phyloP scores from a whole-genome alignment of 805 yeast species.

The Cyberlindnera japonica region DNA sequence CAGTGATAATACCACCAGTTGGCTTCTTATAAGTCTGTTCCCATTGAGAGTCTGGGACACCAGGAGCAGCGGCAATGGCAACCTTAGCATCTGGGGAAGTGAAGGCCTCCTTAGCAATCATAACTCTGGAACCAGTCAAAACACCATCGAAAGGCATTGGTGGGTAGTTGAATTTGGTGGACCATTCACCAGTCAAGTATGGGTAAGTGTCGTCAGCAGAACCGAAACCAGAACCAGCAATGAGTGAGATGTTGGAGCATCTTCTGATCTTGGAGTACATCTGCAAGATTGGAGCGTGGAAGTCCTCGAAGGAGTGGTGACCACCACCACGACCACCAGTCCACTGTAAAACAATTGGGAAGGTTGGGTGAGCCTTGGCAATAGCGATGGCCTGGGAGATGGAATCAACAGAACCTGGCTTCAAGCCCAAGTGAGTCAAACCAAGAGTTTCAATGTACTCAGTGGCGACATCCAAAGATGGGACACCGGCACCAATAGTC shows the following conservation, averaged over 20 bases:
- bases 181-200: conserved; percentile 96
- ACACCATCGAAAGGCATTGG: conserved; percentile 99
- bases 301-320: conserved; percentile 98
- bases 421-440: conserved; percentile 88
- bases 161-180: conserved; percentile 81
- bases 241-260: conserved; percentile 79
- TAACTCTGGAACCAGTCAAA: conserved; percentile 91
- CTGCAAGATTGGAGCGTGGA: conserved; percentile 95
- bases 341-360: conserved; percentile 99
- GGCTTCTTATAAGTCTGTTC: conserved; percentile 91
- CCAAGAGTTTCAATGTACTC: conserved; percentile 94
- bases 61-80: conserved; percentile 86
- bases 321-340: conserved; percentile 99
- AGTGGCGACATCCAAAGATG: conserved; percentile 93
- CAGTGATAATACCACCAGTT: conserved; percentile 96
- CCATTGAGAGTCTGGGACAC: conserved; percentile 89
- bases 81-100: conserved; percentile 92
- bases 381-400: conserved; percentile 81
- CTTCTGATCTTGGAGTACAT: conserved; percentile 95
- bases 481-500: conserved; percentile 99
- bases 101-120: conserved; percentile 95
- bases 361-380: conserved; percentile 91
- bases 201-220: conserved; percentile 96
- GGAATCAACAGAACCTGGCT: conserved; percentile 96
- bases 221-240: conserved; percentile 99